Percentiles rank a stretch among this genome's conserved stretches.
These are phyloP conservation scores for Colletotrichum salicis DNA, from an alignment of 2,329 filamentous ascomycete genomes.

Conservation along the genomic window DNA sequence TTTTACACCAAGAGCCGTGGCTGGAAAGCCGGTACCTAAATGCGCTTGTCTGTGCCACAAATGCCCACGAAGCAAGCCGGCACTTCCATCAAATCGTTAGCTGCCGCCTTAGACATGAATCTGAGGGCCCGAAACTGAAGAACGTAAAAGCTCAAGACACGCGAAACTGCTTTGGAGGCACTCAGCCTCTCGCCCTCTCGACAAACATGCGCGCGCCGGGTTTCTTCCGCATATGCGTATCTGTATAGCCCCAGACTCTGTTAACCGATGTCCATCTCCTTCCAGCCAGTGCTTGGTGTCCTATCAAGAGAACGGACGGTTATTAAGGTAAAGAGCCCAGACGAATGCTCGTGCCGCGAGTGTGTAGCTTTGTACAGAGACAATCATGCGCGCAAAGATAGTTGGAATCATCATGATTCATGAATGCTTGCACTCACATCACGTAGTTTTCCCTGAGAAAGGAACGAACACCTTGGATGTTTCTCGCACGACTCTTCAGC, in stretches of 20 bases:
- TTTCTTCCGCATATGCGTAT: neutral
- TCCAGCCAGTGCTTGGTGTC: slow-evolving; percentile 3
- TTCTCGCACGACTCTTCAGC: neutral
- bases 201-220: neutral
- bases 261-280: neutral
- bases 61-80: slow-evolving; percentile 12
- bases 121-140: slow-evolving; percentile 1
- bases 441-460: neutral
- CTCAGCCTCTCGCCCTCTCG: neutral
- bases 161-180: neutral
- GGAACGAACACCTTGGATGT: neutral
- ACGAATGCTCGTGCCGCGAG: neutral
- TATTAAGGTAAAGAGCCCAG: neutral
- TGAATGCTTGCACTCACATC: neutral
- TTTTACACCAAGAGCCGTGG: slow-evolving; percentile 3
- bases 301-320: slow-evolving; percentile 4
- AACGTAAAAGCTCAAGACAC: neutral
- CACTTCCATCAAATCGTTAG: slow-evolving; percentile 24
- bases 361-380: slow-evolving; percentile 1
- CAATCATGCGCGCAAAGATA: neutral
- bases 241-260: neutral
- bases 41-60: slow-evolving; percentile 18
- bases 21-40: slow-evolving; percentile 15
- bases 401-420: neutral
- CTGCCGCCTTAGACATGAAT: slow-evolving; percentile 22